A percentile compares a stretch with the other conserved stretches of the same genome.
phyloP scores from a whole-genome alignment of 73 alveolate genomes.

The Tetrahymena elliotti region DNA sequence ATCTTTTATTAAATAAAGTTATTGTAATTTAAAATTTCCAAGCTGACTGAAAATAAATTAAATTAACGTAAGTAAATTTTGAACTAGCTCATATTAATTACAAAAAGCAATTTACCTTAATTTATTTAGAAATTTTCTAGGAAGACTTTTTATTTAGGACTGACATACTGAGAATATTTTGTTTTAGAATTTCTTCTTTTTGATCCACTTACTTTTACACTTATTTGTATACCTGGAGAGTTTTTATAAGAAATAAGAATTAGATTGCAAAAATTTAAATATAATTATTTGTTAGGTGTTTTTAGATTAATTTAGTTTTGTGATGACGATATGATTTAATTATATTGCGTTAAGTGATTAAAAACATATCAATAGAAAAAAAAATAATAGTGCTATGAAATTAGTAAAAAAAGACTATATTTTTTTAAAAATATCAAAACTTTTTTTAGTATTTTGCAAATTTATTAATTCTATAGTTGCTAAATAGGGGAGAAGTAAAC shows the following conservation, averaged over 20 bases:
- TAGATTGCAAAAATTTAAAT: not conserved
- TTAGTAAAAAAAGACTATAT: not conserved
- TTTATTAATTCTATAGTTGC: not conserved
- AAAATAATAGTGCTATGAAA: not conserved
- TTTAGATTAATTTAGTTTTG: no score
- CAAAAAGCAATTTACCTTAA: not conserved
- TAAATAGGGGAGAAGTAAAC: not conserved
- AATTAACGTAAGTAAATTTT: not conserved
- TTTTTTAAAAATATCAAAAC: not conserved
- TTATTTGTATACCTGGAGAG: not conserved
- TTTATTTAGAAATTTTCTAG: not conserved
- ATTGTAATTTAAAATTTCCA: not conserved
- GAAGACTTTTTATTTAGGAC: not conserved
- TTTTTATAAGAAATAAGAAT: not conserved
- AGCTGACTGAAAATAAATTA: not conserved
- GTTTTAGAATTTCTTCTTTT: not conserved
- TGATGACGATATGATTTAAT: not conserved
- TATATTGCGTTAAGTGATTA: not conserved
- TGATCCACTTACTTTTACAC: not conserved
- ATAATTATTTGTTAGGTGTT: no score
- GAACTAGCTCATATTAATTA: no score
- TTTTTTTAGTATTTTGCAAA: not conserved
- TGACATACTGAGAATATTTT: not conserved
- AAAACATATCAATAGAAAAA: not conserved
- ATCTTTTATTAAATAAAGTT: not conserved